phyloP scores from a whole-genome alignment of 2,329 filamentous ascomycete species.

The Xylariaceae sp. region DNA sequence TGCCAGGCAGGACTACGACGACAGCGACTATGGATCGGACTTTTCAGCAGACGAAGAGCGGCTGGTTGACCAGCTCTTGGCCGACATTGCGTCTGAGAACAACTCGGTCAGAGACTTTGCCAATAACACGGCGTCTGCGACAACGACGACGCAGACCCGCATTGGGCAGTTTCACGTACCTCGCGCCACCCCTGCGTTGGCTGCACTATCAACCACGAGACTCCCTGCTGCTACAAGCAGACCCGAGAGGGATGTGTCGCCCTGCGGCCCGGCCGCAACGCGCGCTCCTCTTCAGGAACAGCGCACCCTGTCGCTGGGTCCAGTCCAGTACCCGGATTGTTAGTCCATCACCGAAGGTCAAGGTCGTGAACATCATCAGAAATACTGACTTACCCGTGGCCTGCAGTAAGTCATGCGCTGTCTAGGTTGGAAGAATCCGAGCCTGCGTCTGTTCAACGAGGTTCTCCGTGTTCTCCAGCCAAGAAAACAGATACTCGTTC shows the following conservation, averaged over 20 bases:
- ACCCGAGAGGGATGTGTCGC: not conserved
- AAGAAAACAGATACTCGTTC: slow-evolving; percentile 39
- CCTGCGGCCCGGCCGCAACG: not conserved
- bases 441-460: slow-evolving; percentile 12
- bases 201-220: not conserved
- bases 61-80: slow-evolving; percentile 29
- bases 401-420: slow-evolving; percentile 52
- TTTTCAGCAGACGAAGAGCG: slow-evolving; percentile 31
- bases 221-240: not conserved
- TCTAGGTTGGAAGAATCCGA: slow-evolving; percentile 21
- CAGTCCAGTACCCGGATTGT: slow-evolving; percentile 50
- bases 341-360: slow-evolving; percentile 27
- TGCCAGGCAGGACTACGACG: slow-evolving; percentile 9
- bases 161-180: not conserved
- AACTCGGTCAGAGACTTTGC: not conserved
- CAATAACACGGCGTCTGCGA: not conserved
- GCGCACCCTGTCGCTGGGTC: slow-evolving; percentile 18
- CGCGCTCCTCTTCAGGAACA: not conserved
- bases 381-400: slow-evolving; percentile 58
- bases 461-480: slow-evolving; percentile 11
- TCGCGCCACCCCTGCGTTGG: not conserved
- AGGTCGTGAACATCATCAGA: not conserved
- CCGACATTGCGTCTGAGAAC: slow-evolving; percentile 12
- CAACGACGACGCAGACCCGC: not conserved
- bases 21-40: slow-evolving; percentile 33